phyloP scores from a whole-genome alignment of 2,329 filamentous ascomycete genomes.

The Claviceps pazoutovae region DNA sequence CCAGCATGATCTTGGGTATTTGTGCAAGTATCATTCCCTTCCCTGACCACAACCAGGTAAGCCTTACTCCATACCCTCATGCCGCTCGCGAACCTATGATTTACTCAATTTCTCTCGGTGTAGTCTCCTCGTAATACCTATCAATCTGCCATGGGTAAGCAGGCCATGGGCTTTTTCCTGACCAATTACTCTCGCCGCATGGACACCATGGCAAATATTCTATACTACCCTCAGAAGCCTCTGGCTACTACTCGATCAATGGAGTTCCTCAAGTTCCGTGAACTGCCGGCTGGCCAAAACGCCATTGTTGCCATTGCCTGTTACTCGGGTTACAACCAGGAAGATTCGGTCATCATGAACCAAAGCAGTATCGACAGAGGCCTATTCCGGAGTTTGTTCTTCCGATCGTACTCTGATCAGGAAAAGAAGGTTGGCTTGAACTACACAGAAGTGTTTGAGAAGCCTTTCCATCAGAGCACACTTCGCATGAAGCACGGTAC shows the following conservation, averaged over 20 bases:
- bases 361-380: constrained; percentile 97
- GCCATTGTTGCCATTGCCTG: constrained; percentile 95
- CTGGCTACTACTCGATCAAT: constrained; percentile 92
- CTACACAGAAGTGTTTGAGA: constrained; percentile 88
- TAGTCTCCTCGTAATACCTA: constrained; percentile 97
- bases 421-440: constrained; percentile 94
- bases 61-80: constrained; percentile 9
- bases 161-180: constrained; percentile 98
- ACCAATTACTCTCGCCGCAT: constrained; percentile 95
- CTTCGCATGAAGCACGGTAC: constrained; percentile 87
- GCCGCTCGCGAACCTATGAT: not conserved
- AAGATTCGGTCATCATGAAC: constrained; percentile 99
- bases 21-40: constrained; percentile 99
- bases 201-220: constrained; percentile 98
- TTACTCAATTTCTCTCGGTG: not conserved
- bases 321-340: constrained; percentile 98
- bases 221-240: constrained; percentile 97
- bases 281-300: constrained; percentile 92
- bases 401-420: constrained; percentile 91
- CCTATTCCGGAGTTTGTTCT: constrained; percentile 94
- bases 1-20: constrained; percentile 96
- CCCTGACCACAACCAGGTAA: constrained; percentile 89
- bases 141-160: constrained; percentile 99
- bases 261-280: constrained; percentile 97
- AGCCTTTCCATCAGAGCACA: constrained; percentile 78